These are phyloP conservation scores for Lithospermum erythrorhizon DNA, from an alignment of 257 asterid species.

Conservation along the genomic window DNA sequence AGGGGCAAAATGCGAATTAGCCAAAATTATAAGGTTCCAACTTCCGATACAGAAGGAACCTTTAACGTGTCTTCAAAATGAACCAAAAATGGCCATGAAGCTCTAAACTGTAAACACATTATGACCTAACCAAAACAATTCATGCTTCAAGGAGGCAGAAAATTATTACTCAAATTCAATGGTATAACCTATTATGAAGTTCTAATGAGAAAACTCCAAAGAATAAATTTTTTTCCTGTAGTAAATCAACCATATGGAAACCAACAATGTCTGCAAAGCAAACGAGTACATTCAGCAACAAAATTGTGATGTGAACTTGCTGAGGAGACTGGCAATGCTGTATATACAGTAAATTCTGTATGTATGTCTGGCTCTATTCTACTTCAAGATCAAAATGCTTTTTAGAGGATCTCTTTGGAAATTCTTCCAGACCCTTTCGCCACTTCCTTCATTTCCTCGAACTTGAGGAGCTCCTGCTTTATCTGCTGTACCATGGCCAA, in stretches of 20 bases:
- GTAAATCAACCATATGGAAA: too few relatives aligned
- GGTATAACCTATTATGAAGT: too few relatives aligned
- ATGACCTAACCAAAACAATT: neutral
- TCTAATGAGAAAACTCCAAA: too few relatives aligned
- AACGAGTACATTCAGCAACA: neutral
- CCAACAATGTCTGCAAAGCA: too few relatives aligned
- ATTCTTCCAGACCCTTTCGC: slow-evolving; percentile 61
- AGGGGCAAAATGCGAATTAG: too few relatives aligned
- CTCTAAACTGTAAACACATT: neutral
- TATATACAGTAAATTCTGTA: neutral
- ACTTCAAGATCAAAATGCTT: slow-evolving; percentile 37
- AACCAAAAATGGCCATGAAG: too few relatives aligned
- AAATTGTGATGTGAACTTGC: neutral
- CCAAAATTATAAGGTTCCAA: too few relatives aligned
- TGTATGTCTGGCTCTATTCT: slow-evolving; percentile 13
- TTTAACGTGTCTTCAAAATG: too few relatives aligned
- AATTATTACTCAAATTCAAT: too few relatives aligned
- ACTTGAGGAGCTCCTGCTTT: slow-evolving; percentile 35
- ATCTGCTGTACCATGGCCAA: slow-evolving; percentile 31
- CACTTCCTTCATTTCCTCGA: slow-evolving; percentile 54
- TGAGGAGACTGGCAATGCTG: neutral
- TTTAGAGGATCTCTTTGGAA: slow-evolving; percentile 37
- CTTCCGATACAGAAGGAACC: too few relatives aligned
- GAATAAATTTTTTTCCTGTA: too few relatives aligned
- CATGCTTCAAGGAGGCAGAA: too few relatives aligned